phyloP scores from a whole-genome alignment of 129 eudicot species.

The Mikania micrantha region DNA sequence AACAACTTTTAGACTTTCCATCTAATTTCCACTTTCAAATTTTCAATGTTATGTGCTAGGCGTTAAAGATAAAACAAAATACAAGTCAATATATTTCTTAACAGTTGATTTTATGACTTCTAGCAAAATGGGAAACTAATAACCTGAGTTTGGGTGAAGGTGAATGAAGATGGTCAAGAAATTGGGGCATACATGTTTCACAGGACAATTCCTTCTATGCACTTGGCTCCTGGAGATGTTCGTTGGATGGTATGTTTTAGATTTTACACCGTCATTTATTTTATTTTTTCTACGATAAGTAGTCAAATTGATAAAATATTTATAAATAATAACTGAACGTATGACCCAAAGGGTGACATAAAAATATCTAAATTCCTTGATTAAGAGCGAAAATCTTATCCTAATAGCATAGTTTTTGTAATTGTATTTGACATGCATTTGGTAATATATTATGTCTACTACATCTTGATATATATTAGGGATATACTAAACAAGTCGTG shows the following conservation, averaged over 20 bases:
- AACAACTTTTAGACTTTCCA: background rate
- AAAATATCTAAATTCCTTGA: background rate
- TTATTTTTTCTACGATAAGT: background rate
- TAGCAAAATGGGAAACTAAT: background rate
- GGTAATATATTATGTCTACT: background rate
- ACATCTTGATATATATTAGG: background rate
- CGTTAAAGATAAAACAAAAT: background rate
- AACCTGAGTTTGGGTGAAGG: slow-evolving; percentile 35
- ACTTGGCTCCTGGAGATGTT: slow-evolving; percentile 71
- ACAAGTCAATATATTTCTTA: background rate
- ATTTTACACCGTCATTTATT: too few relatives aligned
- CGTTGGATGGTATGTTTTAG: slow-evolving; percentile 70
- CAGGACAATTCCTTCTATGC: slow-evolving; percentile 84
- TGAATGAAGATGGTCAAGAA: slow-evolving; percentile 92
- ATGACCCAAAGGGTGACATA: too few relatives aligned
- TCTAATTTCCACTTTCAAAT: background rate
- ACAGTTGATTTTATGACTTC: background rate
- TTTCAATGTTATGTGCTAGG: background rate
- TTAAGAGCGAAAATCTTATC: background rate
- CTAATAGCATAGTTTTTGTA: background rate
- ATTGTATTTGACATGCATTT: background rate
- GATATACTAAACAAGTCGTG: background rate
- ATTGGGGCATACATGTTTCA: slow-evolving; percentile 93
- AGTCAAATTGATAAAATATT: too few relatives aligned
- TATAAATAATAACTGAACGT: too few relatives aligned